Base-by-base conservation (phyloP, 192 early-diverging fungal genomes). In the Chytriomyces sp. region DNA sequence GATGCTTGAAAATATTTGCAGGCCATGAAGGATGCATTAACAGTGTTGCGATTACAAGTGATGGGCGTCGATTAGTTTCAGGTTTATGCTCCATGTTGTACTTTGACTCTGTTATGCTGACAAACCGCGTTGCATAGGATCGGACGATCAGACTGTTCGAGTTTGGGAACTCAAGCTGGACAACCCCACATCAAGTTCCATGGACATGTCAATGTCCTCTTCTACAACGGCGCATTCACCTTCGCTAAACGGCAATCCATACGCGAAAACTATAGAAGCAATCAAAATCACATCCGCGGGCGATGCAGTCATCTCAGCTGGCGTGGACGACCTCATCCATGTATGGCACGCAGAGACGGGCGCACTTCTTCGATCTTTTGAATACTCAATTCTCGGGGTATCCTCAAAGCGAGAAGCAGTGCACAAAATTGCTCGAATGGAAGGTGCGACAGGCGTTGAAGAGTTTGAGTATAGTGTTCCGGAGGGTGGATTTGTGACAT, bases 291-390 rank as follows among this genome's bases (percentile, higher is more conserved):
- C 65, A 45, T 7, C 20, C 1, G 62, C 63, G 24, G 77, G 77
- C 16, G 61, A 47, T 49, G 50, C 35, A 10, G 60, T 78, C 28
- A 62, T 60, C 24, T 72, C 69, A 0, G 77, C 77, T 6, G 77
- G 77, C n/a, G 62, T 61, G 6, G 77, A 78, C 45, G 69, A 47
- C 13, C 44, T 70, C 9, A 63, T 78, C 26, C 28, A 70, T 20
- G 50, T 78, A 0, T 78, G 77, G 77, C 72, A 50, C 47, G 65
- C 69, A 10, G 69, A 78, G 23, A 60, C 69, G 13, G 77, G 77
- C 24, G 48, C 48, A 50, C 69, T 72, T 28, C 20, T 78, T 6
- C 77, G 77, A 7, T 48, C 26, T 5, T 46, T 72, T 35, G 69
- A 78, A 57, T 26, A 49, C 2, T 18, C 20, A 18, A n/a, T 23